A percentile compares a stretch with the other conserved stretches of the same genome.
phyloP scores from a whole-genome alignment of 1,139 yeast species.

The Geotrichum phurueaensis region DNA sequence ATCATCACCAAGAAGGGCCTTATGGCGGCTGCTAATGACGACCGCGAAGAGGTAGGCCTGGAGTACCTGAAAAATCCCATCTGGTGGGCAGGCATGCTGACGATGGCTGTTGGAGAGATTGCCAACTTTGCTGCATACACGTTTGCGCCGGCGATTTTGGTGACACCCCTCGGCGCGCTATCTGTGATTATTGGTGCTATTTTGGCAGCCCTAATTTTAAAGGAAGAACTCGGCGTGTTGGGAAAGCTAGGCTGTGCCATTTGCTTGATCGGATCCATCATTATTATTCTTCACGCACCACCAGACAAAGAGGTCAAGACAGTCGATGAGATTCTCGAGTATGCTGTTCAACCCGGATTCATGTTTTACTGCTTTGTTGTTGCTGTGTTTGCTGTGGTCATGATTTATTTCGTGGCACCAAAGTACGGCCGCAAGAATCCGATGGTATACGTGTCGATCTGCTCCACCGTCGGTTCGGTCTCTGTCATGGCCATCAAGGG shows the following conservation, averaged over 20 bases:
- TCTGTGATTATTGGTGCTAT: slow-evolving; percentile 85
- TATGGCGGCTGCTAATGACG: slow-evolving; percentile 53
- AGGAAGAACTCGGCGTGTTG: slow-evolving; percentile 79
- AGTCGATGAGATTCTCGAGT: slow-evolving; percentile 77
- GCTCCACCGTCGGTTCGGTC: slow-evolving; percentile 86
- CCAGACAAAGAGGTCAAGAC: slow-evolving; percentile 85
- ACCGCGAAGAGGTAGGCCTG: slow-evolving; percentile 62
- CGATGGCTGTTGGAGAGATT: slow-evolving; percentile 88
- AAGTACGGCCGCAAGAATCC: slow-evolving; percentile 76
- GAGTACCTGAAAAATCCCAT: slow-evolving; percentile 77
- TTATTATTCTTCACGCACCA: slow-evolving; percentile 87
- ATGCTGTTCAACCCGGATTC: slow-evolving; percentile 78
- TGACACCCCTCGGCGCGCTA: slow-evolving; percentile 87
- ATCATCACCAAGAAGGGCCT: slow-evolving; percentile 86
- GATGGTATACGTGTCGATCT: slow-evolving; percentile 82
- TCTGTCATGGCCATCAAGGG: slow-evolving; percentile 92
- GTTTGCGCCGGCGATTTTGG: slow-evolving; percentile 89
- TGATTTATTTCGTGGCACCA: slow-evolving; percentile 82
- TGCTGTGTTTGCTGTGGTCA: slow-evolving; percentile 59
- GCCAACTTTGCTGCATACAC: slow-evolving; percentile 95
- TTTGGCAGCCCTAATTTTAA: slow-evolving; percentile 74
- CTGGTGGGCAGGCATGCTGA: slow-evolving; percentile 92
- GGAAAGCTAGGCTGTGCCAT: slow-evolving; percentile 96
- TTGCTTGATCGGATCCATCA: slow-evolving; percentile 83
- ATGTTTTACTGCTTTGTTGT: slow-evolving; percentile 61